Base-by-base conservation (phyloP, 1,284 basidiomycete species). In the Wallemia hederae region DNA sequence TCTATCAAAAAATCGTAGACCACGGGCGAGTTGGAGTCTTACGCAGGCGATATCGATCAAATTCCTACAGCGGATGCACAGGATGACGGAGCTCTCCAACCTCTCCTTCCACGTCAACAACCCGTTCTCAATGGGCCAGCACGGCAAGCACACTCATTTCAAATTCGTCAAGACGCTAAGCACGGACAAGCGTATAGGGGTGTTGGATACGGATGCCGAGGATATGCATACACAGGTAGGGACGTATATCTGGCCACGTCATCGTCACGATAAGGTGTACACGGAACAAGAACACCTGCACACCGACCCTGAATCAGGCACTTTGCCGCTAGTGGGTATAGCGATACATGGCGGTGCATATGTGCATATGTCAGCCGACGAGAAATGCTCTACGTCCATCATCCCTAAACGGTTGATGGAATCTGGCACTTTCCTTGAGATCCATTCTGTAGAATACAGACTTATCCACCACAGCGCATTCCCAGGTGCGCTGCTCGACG, bases 401-500 rank as follows among this genome's bases (percentile, higher is more conserved):
- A 49, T 49, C n/a, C 39, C 39, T 7, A 49, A 49, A n/a, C 11
- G 39, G n/a, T n/a, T 49, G 22, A 49, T 49, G 39, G 39, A 49
- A n/a, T 5, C 14, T 3, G 39, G 39, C 3, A 15, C 39, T 17
- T 49, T 49, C 19, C 39, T 49, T n/a, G 39, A 49, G n/a, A 49
- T 49, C 11, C 39, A 49, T n/a, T 49, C 39, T 17, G 39, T 65
- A 55, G 64, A 65, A 24, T 65, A 64, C 33, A 62, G 64, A 9
- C 55, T 65, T 1, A 61, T 65, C 9, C 62, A 62, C 9, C 2
- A 59, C 17, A 61, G 60, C 9, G 59, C 63, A 2, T 65, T 64
- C 61, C 64, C 64, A 1, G 63, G 62, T 25, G 64, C 64, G 0
- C 59, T 65, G 5, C 64, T 63, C 24, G 64, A 65, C 55, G 63